Conservation (phyloP, 2,329 filamentous ascomycete species). For the Talaromyces atroroseus region DNA sequence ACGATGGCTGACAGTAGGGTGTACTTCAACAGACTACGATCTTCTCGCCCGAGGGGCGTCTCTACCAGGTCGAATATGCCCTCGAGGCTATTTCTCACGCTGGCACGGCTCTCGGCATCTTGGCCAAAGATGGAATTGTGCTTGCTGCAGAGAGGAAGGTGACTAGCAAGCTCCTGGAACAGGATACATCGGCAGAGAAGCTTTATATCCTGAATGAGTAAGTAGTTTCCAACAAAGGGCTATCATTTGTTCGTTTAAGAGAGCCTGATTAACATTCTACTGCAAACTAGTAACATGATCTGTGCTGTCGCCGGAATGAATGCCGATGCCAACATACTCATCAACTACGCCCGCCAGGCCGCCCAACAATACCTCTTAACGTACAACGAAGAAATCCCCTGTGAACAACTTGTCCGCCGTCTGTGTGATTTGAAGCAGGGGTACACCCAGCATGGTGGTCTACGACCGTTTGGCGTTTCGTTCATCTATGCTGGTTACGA, state of each 20-base stretch:
- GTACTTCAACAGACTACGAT: slow-evolving; percentile 73
- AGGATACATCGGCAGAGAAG: slow-evolving; percentile 99
- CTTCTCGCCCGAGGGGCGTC: slow-evolving; percentile 96
- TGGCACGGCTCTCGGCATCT: slow-evolving; percentile 90
- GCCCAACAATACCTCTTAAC: slow-evolving; percentile 97
- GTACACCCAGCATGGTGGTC: slow-evolving; percentile 97
- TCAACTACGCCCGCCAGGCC: slow-evolving; percentile 97
- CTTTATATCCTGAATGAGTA: slow-evolving; percentile 99
- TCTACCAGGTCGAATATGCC: slow-evolving; percentile 99
- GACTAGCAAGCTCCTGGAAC: slow-evolving; percentile 97
- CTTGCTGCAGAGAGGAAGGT: slow-evolving; percentile 97
- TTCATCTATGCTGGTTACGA: slow-evolving; percentile 99
- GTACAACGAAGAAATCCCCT: slow-evolving; percentile 99
- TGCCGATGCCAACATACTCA: slow-evolving; percentile 98
- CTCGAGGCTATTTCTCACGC: slow-evolving; percentile 98
- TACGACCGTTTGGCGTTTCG: slow-evolving; percentile 94
- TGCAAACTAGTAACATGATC: slow-evolving; percentile 83
- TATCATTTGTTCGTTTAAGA: not conserved
- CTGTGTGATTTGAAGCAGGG: slow-evolving; percentile 98
- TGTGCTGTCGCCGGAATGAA: slow-evolving; percentile 99
- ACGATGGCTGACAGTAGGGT: slow-evolving; percentile 27
- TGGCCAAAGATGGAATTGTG: slow-evolving; percentile 97
- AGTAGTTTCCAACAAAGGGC: slow-evolving; percentile 25
- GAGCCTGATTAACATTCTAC: not conserved
- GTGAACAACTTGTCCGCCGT: slow-evolving; percentile 93